These are phyloP conservation scores for Ustilago shanxiensis DNA, from an alignment of 1,284 basidiomycete species.

Conservation along the genomic window DNA sequence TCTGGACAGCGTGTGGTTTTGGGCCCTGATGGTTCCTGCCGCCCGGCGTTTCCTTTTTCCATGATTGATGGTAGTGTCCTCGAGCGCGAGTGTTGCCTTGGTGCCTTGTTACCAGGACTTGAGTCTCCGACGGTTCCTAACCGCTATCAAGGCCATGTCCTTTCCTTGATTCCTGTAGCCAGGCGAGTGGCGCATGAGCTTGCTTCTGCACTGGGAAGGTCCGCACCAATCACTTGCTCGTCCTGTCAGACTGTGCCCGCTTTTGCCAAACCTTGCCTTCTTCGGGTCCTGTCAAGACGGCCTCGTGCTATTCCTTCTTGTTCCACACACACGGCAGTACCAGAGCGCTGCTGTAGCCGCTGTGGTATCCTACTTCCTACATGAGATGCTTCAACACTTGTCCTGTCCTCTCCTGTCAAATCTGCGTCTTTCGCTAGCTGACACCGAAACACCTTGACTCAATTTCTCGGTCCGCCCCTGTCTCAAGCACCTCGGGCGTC, in stretches of 20 bases:
- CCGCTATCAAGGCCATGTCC: neutral
- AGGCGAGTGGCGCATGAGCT: constrained; percentile 19
- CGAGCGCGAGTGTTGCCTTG: no score
- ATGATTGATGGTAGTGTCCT: neutral
- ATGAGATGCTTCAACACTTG: neutral
- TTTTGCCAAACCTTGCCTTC: constrained; percentile 8
- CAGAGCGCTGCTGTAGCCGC: constrained; percentile 4
- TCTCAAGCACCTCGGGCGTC: constrained; percentile 48
- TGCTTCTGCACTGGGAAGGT: constrained; percentile 5
- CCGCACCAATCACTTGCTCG: constrained; percentile 20
- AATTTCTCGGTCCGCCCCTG: constrained; percentile 34
- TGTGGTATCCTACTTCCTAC: no score
- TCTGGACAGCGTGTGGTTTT: constrained; percentile 11
- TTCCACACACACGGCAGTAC: constrained; percentile 7
- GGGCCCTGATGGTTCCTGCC: neutral
- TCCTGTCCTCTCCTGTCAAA: constrained; percentile 19
- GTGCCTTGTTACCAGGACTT: constrained; percentile 16
- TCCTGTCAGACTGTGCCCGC: constrained; percentile 39
- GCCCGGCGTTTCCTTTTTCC: constrained; percentile 12
- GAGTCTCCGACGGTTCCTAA: constrained; percentile 7
- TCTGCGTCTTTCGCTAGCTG: constrained; percentile 12
- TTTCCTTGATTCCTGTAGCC: constrained; percentile 4
- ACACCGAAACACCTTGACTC: constrained; percentile 39
- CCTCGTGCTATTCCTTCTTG: neutral
- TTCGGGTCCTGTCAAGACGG: constrained; percentile 21